These are phyloP conservation scores for Cryphonectria naterciae DNA, from an alignment of 2,329 filamentous ascomycete species.

Conservation along the genomic window DNA sequence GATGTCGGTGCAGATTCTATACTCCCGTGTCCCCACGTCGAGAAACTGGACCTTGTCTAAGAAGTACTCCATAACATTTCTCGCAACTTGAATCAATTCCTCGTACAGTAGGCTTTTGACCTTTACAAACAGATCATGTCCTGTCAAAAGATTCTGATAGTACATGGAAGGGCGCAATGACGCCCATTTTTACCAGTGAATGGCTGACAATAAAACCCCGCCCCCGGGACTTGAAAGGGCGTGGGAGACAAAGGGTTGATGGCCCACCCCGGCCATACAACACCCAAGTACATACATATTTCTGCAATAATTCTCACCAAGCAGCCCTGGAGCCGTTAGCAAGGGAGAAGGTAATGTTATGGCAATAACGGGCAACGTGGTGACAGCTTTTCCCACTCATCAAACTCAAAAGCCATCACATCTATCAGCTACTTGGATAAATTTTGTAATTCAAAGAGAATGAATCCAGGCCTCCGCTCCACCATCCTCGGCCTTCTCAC, in stretches of 20 bases:
- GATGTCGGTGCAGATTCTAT: background rate
- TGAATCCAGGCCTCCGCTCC: background rate
- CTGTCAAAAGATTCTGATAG: background rate
- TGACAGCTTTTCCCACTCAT: background rate
- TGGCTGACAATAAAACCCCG: background rate
- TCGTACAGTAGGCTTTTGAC: background rate
- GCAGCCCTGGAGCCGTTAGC: background rate
- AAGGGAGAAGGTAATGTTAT: background rate
- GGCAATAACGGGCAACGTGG: background rate
- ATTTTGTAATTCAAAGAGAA: background rate
- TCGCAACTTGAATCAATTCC: background rate
- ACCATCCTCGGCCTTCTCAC: background rate
- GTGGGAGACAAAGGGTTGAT: background rate
- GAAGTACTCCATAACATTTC: background rate
- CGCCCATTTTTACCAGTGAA: background rate
- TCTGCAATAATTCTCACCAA: background rate
- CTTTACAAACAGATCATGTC: background rate
- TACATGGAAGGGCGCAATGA: background rate
- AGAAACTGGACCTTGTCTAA: background rate
- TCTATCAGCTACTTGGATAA: background rate
- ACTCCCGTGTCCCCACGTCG: background rate
- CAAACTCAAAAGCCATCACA: background rate
- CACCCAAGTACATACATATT: no score
- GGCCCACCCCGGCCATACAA: background rate
- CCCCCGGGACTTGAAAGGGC: background rate